Conservation (phyloP, 2,329 filamentous ascomycete species). For the Penicillium sclerotigenum region DNA sequence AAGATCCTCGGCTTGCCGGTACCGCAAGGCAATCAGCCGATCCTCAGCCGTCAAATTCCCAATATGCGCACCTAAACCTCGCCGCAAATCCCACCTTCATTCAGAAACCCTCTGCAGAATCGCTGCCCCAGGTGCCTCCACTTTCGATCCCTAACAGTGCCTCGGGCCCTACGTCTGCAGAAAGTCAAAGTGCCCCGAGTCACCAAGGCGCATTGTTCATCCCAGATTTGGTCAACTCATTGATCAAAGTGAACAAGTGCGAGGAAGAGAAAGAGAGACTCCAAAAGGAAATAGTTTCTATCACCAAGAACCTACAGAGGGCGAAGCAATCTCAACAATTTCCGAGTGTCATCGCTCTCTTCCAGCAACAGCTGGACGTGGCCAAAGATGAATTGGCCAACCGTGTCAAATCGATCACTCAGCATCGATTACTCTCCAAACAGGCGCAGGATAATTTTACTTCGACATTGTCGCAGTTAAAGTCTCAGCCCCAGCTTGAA, state of each 20-base stretch:
- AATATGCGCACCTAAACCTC: not conserved
- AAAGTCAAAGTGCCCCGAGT: not conserved
- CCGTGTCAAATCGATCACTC: not conserved
- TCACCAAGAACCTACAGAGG: constrained; percentile 39
- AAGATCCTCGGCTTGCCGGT: constrained; percentile 5
- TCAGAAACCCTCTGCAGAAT: not conserved
- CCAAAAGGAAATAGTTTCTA: constrained; percentile 28
- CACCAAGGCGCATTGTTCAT: not conserved
- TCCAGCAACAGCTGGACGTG: constrained; percentile 15
- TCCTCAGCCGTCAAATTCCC: not conserved
- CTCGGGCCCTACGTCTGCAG: not conserved
- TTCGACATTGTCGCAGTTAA: not conserved
- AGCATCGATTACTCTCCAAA: not conserved
- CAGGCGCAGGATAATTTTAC: not conserved
- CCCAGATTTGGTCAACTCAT: not conserved
- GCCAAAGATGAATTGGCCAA: constrained; percentile 6
- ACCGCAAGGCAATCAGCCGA: not conserved
- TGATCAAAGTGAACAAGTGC: constrained; percentile 13
- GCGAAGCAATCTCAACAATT: constrained; percentile 20
- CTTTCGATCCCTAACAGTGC: not conserved
- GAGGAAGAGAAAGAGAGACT: constrained; percentile 28
- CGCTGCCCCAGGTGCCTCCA: not conserved
- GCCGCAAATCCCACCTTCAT: not conserved
- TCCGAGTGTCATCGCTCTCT: constrained; percentile 24
- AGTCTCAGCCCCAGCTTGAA: not conserved